Conservation (phyloP, 2,329 filamentous ascomycete genomes). For the Aspergillus ochraceus region DNA sequence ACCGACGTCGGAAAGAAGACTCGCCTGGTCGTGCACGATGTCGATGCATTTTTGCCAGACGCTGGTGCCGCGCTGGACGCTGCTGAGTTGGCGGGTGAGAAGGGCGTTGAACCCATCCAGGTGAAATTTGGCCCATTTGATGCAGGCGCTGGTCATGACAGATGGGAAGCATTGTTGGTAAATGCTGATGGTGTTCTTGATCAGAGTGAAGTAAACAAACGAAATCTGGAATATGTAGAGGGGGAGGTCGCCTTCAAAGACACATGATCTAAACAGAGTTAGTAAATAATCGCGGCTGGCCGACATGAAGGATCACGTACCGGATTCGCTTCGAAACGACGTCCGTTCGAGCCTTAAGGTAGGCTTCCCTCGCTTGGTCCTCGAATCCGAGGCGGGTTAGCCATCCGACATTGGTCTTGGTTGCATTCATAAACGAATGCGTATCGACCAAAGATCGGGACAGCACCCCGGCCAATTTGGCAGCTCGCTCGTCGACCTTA, state of each 20-base stretch:
- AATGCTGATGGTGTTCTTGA: constrained; percentile 87
- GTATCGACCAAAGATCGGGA: constrained; percentile 75
- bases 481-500: constrained; percentile 84
- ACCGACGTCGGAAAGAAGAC: constrained; percentile 78
- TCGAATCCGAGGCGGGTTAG: constrained; percentile 85
- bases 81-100: constrained; percentile 80
- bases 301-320: constrained; percentile 48
- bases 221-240: constrained; percentile 94
- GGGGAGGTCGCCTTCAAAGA: constrained; percentile 90
- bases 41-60: constrained; percentile 83
- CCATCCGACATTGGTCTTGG: constrained; percentile 80
- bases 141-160: constrained; percentile 86
- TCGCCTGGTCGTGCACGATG: constrained; percentile 76
- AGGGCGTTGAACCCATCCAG: constrained; percentile 87
- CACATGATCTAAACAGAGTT: constrained; percentile 68
- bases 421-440: constrained; percentile 73
- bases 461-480: constrained; percentile 72
- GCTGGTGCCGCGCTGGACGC: constrained; percentile 72
- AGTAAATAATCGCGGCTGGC: constrained; percentile 3
- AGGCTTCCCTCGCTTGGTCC: constrained; percentile 82
- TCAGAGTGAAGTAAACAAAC: constrained; percentile 92
- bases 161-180: constrained; percentile 86
- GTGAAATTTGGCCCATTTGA: constrained; percentile 97
- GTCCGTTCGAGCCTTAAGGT: constrained; percentile 74
- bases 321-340: constrained; percentile 80